Evolutionary conservation across 2,329 filamentous ascomycete genomes (phyloP).

Genomic region (Claviceps sp.): DNA sequence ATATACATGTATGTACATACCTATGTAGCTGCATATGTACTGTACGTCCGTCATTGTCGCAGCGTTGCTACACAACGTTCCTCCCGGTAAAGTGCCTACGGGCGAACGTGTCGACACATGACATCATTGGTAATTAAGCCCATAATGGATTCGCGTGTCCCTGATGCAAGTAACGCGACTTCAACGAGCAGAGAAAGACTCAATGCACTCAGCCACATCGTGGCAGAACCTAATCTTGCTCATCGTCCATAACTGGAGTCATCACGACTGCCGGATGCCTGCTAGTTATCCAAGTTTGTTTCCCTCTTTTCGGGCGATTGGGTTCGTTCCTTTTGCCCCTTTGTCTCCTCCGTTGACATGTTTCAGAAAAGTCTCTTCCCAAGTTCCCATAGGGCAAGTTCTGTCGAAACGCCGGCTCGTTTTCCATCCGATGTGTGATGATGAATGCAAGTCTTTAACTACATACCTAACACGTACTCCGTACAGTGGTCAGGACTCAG

Average conservation of each 20-base stretch:
- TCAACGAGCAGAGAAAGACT: background rate
- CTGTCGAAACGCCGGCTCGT: background rate
- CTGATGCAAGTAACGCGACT: background rate
- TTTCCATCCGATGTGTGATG: slow-evolving; percentile 1
- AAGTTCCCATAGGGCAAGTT: too few species aligned
- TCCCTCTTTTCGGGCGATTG: background rate
- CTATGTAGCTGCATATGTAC: too few species aligned
- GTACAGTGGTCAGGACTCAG: too few species aligned
- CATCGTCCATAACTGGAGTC: background rate
- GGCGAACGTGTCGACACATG: background rate
- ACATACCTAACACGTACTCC: too few species aligned
- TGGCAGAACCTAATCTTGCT: background rate
- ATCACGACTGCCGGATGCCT: background rate
- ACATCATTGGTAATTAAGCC: background rate
- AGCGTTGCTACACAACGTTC: too few species aligned
- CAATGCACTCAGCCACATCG: background rate
- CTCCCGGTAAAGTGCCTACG: too few species aligned
- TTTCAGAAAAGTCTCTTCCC: too few species aligned
- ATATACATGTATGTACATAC: too few species aligned
- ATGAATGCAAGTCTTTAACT: background rate
- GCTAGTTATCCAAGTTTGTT: background rate
- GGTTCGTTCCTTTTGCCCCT: background rate
- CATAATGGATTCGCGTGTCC: background rate
- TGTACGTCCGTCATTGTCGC: too few species aligned
- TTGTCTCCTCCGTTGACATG: too few species aligned